These are phyloP conservation scores for Paraconiothyrium sp. DNA, from an alignment of 2,329 filamentous ascomycete species.

Conservation along the genomic window DNA sequence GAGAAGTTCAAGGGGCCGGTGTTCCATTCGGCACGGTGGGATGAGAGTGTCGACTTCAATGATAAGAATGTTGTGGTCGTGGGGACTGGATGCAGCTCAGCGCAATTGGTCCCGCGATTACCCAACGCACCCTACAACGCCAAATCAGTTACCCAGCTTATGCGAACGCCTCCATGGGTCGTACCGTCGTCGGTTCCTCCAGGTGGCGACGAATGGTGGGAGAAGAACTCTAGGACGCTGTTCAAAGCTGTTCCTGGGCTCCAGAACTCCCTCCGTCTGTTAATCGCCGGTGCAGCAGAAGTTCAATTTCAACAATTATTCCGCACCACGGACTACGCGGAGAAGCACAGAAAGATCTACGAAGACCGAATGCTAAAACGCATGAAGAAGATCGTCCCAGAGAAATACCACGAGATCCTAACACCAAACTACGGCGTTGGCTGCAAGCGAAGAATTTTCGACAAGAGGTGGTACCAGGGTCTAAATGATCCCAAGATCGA, in stretches of 20 bases:
- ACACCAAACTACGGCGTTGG: conserved; percentile 70
- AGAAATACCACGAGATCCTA: conserved; percentile 69
- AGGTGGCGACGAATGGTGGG: conserved; percentile 54
- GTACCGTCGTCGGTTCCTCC: conserved; percentile 53
- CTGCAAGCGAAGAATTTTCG: conserved; percentile 71
- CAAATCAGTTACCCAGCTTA: conserved; percentile 67
- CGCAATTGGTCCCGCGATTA: conserved; percentile 65
- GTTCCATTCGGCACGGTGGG: conserved; percentile 68
- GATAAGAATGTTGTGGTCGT: conserved; percentile 67
- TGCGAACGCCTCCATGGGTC: conserved; percentile 68
- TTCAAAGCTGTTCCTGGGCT: conserved; percentile 62
- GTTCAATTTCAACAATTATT: conserved; percentile 60
- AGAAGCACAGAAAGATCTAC: conserved; percentile 48
- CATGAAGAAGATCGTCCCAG: conserved; percentile 62
- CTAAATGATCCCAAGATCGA: conserved; percentile 64
- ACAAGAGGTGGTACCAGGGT: conserved; percentile 64
- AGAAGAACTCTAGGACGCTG: conserved; percentile 58
- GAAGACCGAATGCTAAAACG: conserved; percentile 57
- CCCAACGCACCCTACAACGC: conserved; percentile 58
- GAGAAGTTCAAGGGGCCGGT: conserved; percentile 65
- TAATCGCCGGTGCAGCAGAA: conserved; percentile 55
- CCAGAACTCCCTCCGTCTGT: conserved; percentile 56
- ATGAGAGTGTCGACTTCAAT: conserved; percentile 61
- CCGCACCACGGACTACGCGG: conserved; percentile 50
- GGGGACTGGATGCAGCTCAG: conserved; percentile 67